A percentile compares a stretch with the other conserved stretches of the same genome.
These are phyloP conservation scores for Verticillium longisporum DNA, from an alignment of 2,329 filamentous ascomycete genomes.

Conservation along the genomic window DNA sequence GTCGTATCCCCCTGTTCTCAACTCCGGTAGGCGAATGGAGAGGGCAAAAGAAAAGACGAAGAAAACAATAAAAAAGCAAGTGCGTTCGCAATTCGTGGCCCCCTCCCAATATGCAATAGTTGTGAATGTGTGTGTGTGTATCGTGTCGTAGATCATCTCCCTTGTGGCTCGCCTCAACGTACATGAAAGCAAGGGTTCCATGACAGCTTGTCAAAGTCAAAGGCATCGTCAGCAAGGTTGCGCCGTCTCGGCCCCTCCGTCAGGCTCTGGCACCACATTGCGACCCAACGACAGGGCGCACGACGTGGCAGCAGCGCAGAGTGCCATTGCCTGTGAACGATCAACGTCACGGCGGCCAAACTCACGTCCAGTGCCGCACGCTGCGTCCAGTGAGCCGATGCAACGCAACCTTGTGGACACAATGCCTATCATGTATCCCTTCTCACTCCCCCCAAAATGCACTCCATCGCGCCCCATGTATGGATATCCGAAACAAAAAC, in stretches of 20 bases:
- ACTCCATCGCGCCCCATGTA: slow-evolving; percentile 1
- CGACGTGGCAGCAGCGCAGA: neutral
- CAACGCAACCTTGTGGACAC: neutral
- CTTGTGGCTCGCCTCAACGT: neutral
- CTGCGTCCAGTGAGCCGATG: neutral
- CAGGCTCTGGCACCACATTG: neutral
- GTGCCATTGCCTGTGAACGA: neutral
- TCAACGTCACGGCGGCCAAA: neutral
- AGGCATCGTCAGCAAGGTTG: neutral
- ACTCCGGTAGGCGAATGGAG: slow-evolving; percentile 3
- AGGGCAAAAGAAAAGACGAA: slow-evolving; percentile 1
- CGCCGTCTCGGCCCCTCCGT: neutral
- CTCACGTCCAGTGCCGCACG: neutral
- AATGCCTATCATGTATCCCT: neutral
- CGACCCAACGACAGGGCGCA: neutral
- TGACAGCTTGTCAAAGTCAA: neutral
- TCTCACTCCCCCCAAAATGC: neutral
- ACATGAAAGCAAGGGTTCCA: neutral
- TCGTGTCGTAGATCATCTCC: slow-evolving; percentile 10
- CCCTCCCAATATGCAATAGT: slow-evolving; percentile 10
- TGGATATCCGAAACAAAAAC: slow-evolving; percentile 5
- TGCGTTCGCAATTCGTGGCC: slow-evolving; percentile 4
- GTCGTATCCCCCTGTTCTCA: neutral
- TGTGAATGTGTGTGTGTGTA: slow-evolving; percentile 9
- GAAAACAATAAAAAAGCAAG: neutral